A percentile compares a stretch with the other conserved stretches of the same genome.
Evolutionary conservation across 768 basidiomycete species (phyloP).

Genomic region (Russula lepida): DNA sequence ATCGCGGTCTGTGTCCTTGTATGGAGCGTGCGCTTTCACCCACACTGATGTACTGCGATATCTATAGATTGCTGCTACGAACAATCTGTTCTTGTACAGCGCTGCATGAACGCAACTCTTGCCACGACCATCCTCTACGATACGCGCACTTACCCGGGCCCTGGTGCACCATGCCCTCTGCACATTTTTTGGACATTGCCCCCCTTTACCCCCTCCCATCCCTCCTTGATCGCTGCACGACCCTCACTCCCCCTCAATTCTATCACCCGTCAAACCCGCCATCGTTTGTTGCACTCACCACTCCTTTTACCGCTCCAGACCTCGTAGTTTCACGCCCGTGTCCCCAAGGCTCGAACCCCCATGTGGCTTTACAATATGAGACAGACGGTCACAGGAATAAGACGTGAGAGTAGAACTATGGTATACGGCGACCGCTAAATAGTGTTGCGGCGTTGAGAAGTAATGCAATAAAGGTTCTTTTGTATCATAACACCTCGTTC

Average conservation of each 20-base stretch:
- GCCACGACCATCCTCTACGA: neutral
- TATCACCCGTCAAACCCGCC: conserved; percentile 8
- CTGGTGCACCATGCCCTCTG: neutral
- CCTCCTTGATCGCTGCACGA: neutral
- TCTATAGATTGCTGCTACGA: conserved; percentile 85
- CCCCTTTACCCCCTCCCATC: conserved; percentile 1
- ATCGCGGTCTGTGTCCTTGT: conserved; percentile 65
- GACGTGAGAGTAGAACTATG: conserved; percentile 14
- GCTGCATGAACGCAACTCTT: conserved; percentile 34
- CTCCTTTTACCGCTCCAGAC: neutral
- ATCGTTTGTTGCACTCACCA: conserved; percentile 7
- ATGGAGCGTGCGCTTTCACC: neutral
- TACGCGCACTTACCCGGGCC: conserved; percentile 2
- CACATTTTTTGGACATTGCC: conserved; percentile 17
- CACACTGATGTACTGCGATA: neutral
- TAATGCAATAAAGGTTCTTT: conserved; percentile 21
- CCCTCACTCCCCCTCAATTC: neutral
- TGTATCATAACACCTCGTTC: conserved; percentile 13
- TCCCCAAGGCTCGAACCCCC: neutral
- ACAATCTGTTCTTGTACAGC: conserved; percentile 88
- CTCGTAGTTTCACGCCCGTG: neutral
- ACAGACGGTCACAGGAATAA: neutral
- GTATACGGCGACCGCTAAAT: conserved; percentile 17
- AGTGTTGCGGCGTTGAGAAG: conserved; percentile 20
- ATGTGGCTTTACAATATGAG: neutral